Percentiles rank a stretch among this genome's conserved stretches.
These are phyloP conservation scores for Colletotrichum orchidophilum DNA, from an alignment of 2,329 filamentous ascomycete species.

Conservation along the genomic window DNA sequence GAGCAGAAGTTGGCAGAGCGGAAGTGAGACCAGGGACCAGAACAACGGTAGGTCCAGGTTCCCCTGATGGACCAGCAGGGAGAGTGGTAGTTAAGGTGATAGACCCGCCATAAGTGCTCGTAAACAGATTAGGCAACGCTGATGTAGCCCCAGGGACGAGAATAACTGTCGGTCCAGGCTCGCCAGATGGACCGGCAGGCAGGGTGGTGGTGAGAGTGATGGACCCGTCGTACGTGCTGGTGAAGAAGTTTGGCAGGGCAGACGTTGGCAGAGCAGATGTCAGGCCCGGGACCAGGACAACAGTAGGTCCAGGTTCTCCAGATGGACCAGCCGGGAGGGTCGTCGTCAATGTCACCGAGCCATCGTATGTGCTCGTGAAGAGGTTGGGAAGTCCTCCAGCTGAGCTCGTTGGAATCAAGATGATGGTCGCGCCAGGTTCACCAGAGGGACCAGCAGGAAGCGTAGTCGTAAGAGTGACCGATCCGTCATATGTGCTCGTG, in stretches of 20 bases:
- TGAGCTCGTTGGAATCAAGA: background rate
- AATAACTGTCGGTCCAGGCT: background rate
- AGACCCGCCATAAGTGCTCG: background rate
- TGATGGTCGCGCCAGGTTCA: background rate
- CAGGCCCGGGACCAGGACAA: background rate
- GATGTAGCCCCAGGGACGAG: background rate
- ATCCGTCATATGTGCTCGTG: slow-evolving; percentile 6
- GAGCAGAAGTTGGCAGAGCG: background rate
- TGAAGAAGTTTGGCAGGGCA: background rate
- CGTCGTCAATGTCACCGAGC: background rate
- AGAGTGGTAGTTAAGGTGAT: background rate
- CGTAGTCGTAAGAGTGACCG: background rate
- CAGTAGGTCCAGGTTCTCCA: background rate
- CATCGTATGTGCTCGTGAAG: slow-evolving; percentile 1
- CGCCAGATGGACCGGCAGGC: background rate
- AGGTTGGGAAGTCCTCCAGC: background rate
- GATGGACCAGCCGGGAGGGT: background rate
- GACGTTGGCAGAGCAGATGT: background rate
- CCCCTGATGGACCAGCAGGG: background rate
- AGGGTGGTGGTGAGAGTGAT: background rate
- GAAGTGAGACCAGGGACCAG: background rate
- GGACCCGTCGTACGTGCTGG: background rate
- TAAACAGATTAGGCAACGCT: background rate
- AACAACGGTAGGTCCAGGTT: background rate
- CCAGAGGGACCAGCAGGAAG: background rate